Conservation (phyloP, 2,329 filamentous ascomycete genomes). For the Sporothrix pallida region DNA sequence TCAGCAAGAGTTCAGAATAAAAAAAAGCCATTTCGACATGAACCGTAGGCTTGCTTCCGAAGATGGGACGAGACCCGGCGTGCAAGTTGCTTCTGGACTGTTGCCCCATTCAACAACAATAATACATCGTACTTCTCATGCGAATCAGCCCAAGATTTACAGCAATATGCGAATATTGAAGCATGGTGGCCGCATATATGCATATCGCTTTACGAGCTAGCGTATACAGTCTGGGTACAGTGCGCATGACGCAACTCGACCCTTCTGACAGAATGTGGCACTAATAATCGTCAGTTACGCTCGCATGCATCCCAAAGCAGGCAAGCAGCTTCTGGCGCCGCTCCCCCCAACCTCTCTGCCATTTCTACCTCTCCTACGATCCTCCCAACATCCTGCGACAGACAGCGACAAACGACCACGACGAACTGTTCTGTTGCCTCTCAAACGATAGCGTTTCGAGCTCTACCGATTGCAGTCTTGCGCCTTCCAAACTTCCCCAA, state of each 20-base stretch:
- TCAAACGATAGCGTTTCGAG: neutral
- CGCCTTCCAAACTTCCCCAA: neutral
- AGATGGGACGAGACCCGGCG: neutral
- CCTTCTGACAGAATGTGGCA: neutral
- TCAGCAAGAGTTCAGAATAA: too few relatives aligned
- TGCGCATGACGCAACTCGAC: slow-evolving; percentile 21
- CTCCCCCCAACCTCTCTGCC: slow-evolving; percentile 5
- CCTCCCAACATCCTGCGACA: neutral
- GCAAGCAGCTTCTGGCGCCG: slow-evolving; percentile 14
- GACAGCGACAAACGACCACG: too few relatives aligned
- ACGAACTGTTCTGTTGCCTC: neutral
- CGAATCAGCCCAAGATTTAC: neutral
- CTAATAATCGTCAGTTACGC: slow-evolving; percentile 11
- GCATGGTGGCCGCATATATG: neutral
- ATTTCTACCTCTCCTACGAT: neutral
- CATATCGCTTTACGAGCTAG: neutral
- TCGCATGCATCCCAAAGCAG: neutral
- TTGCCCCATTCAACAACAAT: slow-evolving; percentile 6
- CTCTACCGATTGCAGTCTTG: neutral
- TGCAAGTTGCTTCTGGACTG: slow-evolving; percentile 4
- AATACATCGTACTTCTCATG: neutral
- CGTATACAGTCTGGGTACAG: neutral
- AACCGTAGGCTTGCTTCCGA: neutral
- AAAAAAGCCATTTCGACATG: too few relatives aligned
- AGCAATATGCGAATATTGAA: neutral